Conservation (phyloP, 768 basidiomycete species). For the Lactifluus rugatus region DNA sequence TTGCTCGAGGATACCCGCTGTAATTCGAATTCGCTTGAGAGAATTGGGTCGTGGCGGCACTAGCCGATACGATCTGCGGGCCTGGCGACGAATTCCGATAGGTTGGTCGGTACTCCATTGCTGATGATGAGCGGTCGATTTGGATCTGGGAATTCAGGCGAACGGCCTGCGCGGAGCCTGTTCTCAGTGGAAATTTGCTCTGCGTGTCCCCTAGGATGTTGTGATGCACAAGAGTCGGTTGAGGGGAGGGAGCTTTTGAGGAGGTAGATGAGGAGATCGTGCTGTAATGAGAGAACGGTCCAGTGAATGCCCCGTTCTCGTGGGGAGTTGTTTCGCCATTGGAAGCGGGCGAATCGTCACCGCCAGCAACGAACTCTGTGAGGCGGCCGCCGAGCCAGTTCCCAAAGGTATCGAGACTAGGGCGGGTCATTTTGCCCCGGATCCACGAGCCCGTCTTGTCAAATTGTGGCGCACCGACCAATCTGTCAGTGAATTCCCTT, state of each 20-base stretch:
- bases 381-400: slow-evolving; percentile 88
- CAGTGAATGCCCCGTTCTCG: slow-evolving; percentile 39
- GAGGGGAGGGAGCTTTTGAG: slow-evolving; percentile 67
- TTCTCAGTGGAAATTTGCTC: slow-evolving; percentile 41
- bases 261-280: slow-evolving; percentile 82
- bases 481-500: slow-evolving; percentile 67
- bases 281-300: slow-evolving; percentile 90
- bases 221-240: slow-evolving; percentile 34
- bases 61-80: slow-evolving; percentile 45
- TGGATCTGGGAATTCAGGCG: slow-evolving; percentile 40
- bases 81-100: slow-evolving; percentile 41
- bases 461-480: slow-evolving; percentile 58
- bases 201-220: slow-evolving; percentile 25
- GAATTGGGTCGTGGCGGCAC: slow-evolving; percentile 43
- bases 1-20: slow-evolving; percentile 19
- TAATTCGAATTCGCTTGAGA: slow-evolving; percentile 31
- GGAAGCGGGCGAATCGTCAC: slow-evolving; percentile 35
- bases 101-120: slow-evolving; percentile 56
- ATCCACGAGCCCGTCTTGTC: slow-evolving; percentile 86
- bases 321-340: slow-evolving; percentile 27
- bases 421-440: slow-evolving; percentile 74
- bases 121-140: slow-evolving; percentile 68
- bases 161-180: slow-evolving; percentile 60
- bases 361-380: slow-evolving; percentile 90
- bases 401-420: slow-evolving; percentile 85